A percentile compares a stretch with the other conserved stretches of the same genome.
These are phyloP conservation scores for Paramecium sonneborni DNA, from an alignment of 73 alveolate genomes.

Conservation along the genomic window DNA sequence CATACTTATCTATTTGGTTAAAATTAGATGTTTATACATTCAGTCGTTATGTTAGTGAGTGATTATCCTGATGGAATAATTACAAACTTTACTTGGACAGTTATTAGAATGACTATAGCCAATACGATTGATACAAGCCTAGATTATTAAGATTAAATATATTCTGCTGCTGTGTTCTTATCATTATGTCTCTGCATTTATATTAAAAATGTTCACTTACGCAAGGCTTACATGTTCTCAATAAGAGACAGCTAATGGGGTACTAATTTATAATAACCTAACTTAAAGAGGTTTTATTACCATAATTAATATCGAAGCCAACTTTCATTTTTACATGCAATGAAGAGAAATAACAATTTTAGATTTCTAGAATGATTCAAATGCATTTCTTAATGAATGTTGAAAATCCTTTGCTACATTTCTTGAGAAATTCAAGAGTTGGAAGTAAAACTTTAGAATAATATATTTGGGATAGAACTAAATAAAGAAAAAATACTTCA, in stretches of 20 bases:
- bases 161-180: background rate
- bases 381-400: background rate
- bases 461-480: background rate
- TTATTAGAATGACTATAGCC: background rate
- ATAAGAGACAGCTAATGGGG: constrained; percentile 2
- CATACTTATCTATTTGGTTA: constrained; percentile 4
- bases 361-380: background rate
- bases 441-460: background rate
- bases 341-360: background rate
- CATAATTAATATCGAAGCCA: background rate
- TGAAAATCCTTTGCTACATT: background rate
- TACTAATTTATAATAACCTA: background rate
- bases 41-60: background rate
- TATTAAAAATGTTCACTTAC: background rate
- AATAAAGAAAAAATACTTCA: background rate
- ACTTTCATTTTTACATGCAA: background rate
- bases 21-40: background rate
- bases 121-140: background rate
- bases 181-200: background rate
- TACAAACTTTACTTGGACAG: background rate
- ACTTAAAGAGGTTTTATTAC: constrained; percentile 1
- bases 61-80: constrained; percentile 10
- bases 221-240: background rate
- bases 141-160: background rate
- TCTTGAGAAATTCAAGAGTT: background rate